Percentiles rank a stretch among this genome's conserved stretches.
Conservation (phyloP, 225 moss, liverwort and hornwort species). For the Pseudoscleropodium purum region DNA sequence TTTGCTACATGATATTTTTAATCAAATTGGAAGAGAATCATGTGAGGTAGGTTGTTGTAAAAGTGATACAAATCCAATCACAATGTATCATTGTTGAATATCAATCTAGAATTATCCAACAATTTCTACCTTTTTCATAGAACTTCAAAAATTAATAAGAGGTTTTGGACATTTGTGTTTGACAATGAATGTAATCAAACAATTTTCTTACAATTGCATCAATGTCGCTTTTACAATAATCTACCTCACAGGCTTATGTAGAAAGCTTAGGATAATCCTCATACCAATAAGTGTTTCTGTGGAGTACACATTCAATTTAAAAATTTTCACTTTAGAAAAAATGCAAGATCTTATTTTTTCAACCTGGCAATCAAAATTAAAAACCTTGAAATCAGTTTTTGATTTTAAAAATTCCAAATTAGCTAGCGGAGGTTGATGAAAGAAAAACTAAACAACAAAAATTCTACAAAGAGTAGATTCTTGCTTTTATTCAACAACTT, state of each 20-base stretch:
- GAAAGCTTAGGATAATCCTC: background rate
- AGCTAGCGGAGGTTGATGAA: background rate
- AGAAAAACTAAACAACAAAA: background rate
- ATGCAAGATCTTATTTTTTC: background rate
- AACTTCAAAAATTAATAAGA: background rate
- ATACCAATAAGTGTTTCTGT: background rate
- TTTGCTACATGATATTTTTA: background rate
- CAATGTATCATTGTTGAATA: background rate
- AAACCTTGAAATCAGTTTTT: background rate
- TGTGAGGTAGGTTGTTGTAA: background rate
- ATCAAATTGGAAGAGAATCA: background rate
- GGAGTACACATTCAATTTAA: background rate
- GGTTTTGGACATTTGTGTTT: background rate
- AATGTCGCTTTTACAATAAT: background rate
- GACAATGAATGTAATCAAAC: background rate
- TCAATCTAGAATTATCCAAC: background rate
- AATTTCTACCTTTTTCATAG: background rate
- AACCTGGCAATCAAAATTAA: background rate
- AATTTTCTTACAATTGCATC: background rate
- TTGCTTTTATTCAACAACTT: background rate
- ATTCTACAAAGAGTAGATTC: background rate
- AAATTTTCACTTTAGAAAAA: background rate
- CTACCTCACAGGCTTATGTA: background rate
- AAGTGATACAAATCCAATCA: background rate
- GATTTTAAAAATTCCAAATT: background rate